Base-by-base conservation (phyloP, 768 basidiomycete genomes). In the Astraeus odoratus region DNA sequence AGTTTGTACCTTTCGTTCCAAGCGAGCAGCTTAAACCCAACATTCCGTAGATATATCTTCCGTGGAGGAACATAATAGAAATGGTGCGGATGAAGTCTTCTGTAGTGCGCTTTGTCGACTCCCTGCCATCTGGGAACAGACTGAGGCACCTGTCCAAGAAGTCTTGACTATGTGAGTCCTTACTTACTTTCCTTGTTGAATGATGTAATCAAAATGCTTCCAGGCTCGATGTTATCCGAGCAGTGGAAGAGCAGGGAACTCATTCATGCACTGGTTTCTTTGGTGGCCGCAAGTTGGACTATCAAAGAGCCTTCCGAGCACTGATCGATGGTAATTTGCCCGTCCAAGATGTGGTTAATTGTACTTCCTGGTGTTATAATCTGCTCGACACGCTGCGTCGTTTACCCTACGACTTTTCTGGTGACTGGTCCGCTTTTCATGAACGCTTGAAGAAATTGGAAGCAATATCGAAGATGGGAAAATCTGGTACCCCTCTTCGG, bases 221-320 rank as follows among this genome's bases (percentile, higher is more conserved):
- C 47, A 88, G 87, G 12, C 78, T 73, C 48, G 87, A 91, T 55
- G 58, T 84, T 20, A 68, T 76, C 3, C 70, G 73, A 25, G 65
- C 76, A 16, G 76, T 76, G 8, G 67, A 71, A 9, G 75, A 77
- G 49, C 75, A 77, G 1, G 31, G 43, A 10, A 48, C 65, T 20
- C 46, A 65, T 4, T 68, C 70, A 1, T 66, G 77, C 42, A 69
- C 80, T 2, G 77, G 80, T 54, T 83, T 87, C 52, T 60, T 87
- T 16, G 70, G 80, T 0, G 71, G 72, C 8, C 73, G 69, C 50
- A 56, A 65, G n/a, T 54, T 84, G 34, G 76, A 76, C 49, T 74
- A 75, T 12, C 63, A 62, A 4, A 63, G 72, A 41, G 80, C 74
- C 8, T 80, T 74, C 57, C 73, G 72, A 36, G 76, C 76, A 2